Evolutionary conservation across 805 yeast genomes (phyloP), one percentile per base, ranked within the genome.

Genomic region (Debaryomyces castellii): DNA sequence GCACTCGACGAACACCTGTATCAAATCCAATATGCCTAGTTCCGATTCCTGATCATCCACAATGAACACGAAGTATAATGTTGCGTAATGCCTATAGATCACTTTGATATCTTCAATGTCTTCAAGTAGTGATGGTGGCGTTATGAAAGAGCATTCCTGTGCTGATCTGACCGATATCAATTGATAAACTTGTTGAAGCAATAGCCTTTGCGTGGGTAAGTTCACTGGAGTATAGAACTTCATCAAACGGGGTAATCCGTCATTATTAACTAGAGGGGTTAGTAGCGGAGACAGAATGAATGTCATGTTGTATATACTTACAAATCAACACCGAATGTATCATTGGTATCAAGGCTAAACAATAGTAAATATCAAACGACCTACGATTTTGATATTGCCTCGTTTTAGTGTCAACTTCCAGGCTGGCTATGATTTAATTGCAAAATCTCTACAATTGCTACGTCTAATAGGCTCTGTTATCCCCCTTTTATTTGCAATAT

Each of bases 21-120:
- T 92, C 59, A 94, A 69, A 64, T 94, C 99, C 38, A 94, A 67
- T 40, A 92, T 92, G 1, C 98, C 98, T 34, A 94, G 74, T 65
- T 94, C 98, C 23, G 91, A 82, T 65, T 94, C 99, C 62, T 91
- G 97, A 51, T 87, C 94, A 66, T 94, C 99, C 10, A 92, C 98
- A 34, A 94, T 83, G 60, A 94, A 90, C 23, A 95, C 96, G 70
- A 94, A 94, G 64, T 88, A 92, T n/a, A 94, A 71, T 1, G 98
- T 91, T 10, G 98, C 98, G 59, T 91, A 94, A 59, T 89, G 95
- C 49, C 97, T 77, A 67, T 92, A 94, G 27, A 94, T 92, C 40
- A 94, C 96, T 51, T 89, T 84, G 53, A 92, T 86, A 51, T 83
- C 89, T 9, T 84, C 89, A 45, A 80, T 63, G 46, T 82, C 83